phyloP scores from a whole-genome alignment of 805 yeast genomes.

The Candida sithepensis region DNA sequence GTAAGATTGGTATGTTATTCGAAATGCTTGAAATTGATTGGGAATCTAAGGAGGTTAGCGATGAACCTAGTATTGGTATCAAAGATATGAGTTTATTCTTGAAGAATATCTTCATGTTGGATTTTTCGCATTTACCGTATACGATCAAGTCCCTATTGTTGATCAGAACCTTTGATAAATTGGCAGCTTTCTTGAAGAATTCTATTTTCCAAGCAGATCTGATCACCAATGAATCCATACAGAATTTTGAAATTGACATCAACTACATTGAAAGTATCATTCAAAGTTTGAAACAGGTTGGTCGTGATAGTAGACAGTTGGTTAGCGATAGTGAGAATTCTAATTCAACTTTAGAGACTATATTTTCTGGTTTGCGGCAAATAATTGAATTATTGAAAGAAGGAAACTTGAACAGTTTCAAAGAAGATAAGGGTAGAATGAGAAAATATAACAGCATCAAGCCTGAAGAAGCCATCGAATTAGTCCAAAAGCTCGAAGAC shows the following conservation, averaged over 20 bases:
- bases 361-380: constrained; percentile 78
- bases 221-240: constrained; percentile 58
- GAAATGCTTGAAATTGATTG: constrained; percentile 88
- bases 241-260: constrained; percentile 77
- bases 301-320: constrained; percentile 12
- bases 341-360: constrained; percentile 57
- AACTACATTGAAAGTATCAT: constrained; percentile 64
- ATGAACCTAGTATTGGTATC: constrained; percentile 69
- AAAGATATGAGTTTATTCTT: constrained; percentile 83
- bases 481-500: constrained; percentile 52
- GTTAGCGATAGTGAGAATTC: constrained; percentile 15
- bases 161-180: constrained; percentile 81
- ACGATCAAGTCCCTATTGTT: constrained; percentile 76
- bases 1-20: constrained; percentile 71
- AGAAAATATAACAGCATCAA: constrained; percentile 71
- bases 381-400: constrained; percentile 66
- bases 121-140: constrained; percentile 76
- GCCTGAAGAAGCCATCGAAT: constrained; percentile 62
- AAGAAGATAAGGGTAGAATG: constrained; percentile 49
- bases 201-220: constrained; percentile 53
- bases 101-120: constrained; percentile 80
- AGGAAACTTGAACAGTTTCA: constrained; percentile 63
- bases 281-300: constrained; percentile 32
- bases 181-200: constrained; percentile 66
- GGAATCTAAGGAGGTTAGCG: constrained; percentile 48